These are phyloP conservation scores for Lachnum nothofagi DNA, from an alignment of 2,329 filamentous ascomycete species.

Conservation along the genomic window DNA sequence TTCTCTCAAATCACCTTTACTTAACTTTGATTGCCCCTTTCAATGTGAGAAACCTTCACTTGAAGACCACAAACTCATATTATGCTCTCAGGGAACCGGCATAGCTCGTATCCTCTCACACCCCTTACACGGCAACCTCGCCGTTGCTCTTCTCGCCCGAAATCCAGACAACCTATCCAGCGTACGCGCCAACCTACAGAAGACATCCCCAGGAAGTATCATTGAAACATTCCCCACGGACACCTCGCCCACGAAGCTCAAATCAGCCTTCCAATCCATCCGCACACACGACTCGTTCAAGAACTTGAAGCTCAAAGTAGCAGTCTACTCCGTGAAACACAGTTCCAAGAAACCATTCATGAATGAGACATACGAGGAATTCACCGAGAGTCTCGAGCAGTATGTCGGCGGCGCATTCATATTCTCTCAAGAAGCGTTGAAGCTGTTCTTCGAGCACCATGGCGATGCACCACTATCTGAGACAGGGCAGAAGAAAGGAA, in stretches of 20 bases:
- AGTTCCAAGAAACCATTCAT: conserved; percentile 50
- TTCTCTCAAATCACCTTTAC: background rate
- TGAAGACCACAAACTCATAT: background rate
- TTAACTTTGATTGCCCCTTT: background rate
- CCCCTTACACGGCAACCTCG: conserved; percentile 49
- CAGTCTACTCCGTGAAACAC: conserved; percentile 54
- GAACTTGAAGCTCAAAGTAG: conserved; percentile 46
- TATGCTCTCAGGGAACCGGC: conserved; percentile 43
- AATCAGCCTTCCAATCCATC: conserved; percentile 46
- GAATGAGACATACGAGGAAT: conserved; percentile 47
- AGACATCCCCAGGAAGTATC: conserved; percentile 39
- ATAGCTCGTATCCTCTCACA: conserved; percentile 53
- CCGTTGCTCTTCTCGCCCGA: conserved; percentile 50
- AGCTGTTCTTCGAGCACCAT: conserved; percentile 48
- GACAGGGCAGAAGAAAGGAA: conserved; percentile 48
- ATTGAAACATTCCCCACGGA: conserved; percentile 50
- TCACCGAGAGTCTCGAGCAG: conserved; percentile 42
- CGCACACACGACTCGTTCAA: conserved; percentile 43
- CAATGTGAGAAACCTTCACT: background rate
- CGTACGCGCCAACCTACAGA: conserved; percentile 38
- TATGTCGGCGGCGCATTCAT: conserved; percentile 53
- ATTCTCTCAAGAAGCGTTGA: conserved; percentile 49
- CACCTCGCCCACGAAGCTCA: conserved; percentile 43
- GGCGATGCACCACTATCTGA: conserved; percentile 41
- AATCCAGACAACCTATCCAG: conserved; percentile 41